Percentiles rank a stretch among this genome's conserved stretches.
These are phyloP conservation scores for Colletotrichum caudatum DNA, from an alignment of 2,329 filamentous ascomycete species.

Conservation along the genomic window DNA sequence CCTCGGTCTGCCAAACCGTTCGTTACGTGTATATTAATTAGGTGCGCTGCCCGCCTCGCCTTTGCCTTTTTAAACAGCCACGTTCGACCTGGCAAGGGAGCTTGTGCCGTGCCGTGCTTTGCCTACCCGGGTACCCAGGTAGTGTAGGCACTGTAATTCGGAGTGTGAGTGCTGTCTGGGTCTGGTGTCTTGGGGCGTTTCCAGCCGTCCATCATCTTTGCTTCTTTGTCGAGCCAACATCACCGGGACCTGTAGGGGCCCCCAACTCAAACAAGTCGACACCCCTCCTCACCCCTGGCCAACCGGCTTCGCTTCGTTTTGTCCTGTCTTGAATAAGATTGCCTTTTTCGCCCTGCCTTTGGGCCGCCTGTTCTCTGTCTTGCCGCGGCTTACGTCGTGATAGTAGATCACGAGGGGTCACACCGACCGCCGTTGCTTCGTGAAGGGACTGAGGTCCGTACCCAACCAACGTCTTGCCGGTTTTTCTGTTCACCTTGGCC, in stretches of 20 bases:
- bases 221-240: conserved; percentile 18
- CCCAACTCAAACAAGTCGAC: background rate
- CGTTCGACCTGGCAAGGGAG: background rate
- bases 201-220: conserved; percentile 5
- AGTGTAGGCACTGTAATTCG: too few species aligned
- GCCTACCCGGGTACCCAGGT: too few species aligned
- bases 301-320: conserved; percentile 19
- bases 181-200: background rate
- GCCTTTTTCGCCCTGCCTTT: background rate
- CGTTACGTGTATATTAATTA: background rate
- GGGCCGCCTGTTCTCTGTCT: conserved; percentile 24
- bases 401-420: background rate
- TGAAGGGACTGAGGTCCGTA: background rate
- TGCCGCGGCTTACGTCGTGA: background rate
- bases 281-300: background rate
- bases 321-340: conserved; percentile 20
- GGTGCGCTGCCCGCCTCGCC: background rate
- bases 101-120: background rate
- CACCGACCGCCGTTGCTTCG: background rate
- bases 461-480: background rate
- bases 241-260: background rate
- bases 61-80: background rate
- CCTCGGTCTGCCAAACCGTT: background rate
- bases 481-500: background rate
- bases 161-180: too few species aligned